Evolutionary conservation across 2,329 filamentous ascomycete genomes (phyloP), one percentile per base, ranked within the genome.

Genomic region (Colletotrichum sp.): DNA sequence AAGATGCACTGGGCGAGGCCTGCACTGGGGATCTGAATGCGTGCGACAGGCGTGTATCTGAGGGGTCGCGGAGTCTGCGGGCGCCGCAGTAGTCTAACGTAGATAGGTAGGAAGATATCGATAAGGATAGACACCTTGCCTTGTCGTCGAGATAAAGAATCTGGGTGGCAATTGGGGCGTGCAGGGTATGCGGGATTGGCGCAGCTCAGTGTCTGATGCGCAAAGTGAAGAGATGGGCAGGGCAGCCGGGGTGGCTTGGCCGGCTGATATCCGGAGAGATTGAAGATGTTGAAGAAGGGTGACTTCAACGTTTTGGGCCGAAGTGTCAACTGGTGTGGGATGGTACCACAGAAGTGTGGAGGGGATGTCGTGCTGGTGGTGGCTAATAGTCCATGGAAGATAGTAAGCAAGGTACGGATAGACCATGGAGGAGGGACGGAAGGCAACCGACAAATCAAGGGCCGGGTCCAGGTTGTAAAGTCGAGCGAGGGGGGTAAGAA

Each of bases 141-240:
- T 68, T 74, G 72, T 63, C 68, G 72, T 67, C 34, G 16, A 74
- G 72, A 74, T 74, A 72, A 73, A 74, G 62, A 67, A 24, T 8
- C 13, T 36, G 57, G 29, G 16, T 18, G 62, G 43, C 72, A 29
- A 73, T 71, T 59, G 72, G 72, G 62, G 43, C 29, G 57, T 43
- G 57, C 62, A 67, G 68, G 68, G 55, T 55, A 21, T 58, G 47
- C 62, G 38, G 43, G 43, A 43, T 62, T 74, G 72, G 62, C 62
- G 62, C 68, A 61, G 36, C 62, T 62, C 68, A 61, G 47, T 57
- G 68, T 43, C 55, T 72, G 72, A 67, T 67, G 55, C 43, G 63
- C 68, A 34, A 74, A 31, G 33, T 16, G 66, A 65, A 51, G 59
- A 68, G 31, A 24, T 8, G 27, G 24, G n/a, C 63, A 61, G n/a